phyloP scores from a whole-genome alignment of 1,284 basidiomycete species.

The Boletus nobilissimus region DNA sequence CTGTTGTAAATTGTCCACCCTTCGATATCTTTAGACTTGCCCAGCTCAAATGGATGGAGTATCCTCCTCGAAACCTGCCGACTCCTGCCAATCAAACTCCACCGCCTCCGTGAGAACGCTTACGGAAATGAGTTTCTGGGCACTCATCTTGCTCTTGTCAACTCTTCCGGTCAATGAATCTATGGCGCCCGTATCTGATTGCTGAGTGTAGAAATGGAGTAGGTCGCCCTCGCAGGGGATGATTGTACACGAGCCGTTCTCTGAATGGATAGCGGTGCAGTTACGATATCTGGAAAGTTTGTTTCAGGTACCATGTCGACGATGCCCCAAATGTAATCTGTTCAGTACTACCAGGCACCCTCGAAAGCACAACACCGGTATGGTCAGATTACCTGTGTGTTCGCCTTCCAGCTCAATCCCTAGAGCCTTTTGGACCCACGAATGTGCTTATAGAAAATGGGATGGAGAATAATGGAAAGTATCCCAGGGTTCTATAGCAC shows the following conservation, averaged over 20 bases:
- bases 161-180: slow-evolving; percentile 51
- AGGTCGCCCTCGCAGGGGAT: slow-evolving; percentile 74
- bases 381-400: not conserved
- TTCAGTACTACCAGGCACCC: not conserved
- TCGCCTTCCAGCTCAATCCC: not conserved
- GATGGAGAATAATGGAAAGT: too few species aligned
- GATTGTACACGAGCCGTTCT: slow-evolving; percentile 66
- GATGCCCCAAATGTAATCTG: not conserved
- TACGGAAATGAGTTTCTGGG: slow-evolving; percentile 70
- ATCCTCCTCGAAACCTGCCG: slow-evolving; percentile 68
- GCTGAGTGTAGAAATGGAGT: slow-evolving; percentile 71
- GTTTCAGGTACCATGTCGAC: slow-evolving; percentile 72
- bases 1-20: slow-evolving; percentile 84
- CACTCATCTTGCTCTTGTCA: slow-evolving; percentile 68
- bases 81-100: not conserved
- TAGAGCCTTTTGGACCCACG: not conserved
- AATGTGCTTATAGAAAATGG: not conserved
- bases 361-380: not conserved
- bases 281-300: slow-evolving; percentile 87
- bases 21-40: slow-evolving; percentile 52
- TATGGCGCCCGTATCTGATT: slow-evolving; percentile 54
- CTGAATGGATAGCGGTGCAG: slow-evolving; percentile 68
- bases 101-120: slow-evolving; percentile 10
- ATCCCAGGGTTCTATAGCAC: too few species aligned
- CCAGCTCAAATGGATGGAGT: slow-evolving; percentile 65